These are phyloP conservation scores for Zymoseptoria passerinii DNA, from an alignment of 2,329 filamentous ascomycete species.

Conservation along the genomic window DNA sequence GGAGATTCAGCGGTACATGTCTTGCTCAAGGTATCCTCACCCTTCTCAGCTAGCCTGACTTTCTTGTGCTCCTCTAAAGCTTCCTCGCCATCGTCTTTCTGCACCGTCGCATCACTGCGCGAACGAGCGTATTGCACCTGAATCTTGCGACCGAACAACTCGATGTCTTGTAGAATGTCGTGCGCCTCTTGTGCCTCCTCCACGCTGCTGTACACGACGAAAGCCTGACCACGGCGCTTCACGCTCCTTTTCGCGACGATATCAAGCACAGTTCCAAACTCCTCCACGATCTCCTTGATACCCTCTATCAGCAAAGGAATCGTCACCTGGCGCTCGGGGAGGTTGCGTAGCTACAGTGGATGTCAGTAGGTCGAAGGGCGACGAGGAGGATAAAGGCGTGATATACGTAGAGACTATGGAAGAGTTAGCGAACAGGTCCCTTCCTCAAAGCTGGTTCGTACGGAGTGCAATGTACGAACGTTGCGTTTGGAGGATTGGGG, in stretches of 20 bases:
- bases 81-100: slow-evolving; percentile 62
- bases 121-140: slow-evolving; percentile 72
- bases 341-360: slow-evolving; percentile 58
- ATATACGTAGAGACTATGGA: slow-evolving; percentile 28
- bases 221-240: slow-evolving; percentile 90
- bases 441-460: slow-evolving; percentile 27
- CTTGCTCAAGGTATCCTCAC: slow-evolving; percentile 40
- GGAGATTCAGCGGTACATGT: slow-evolving; percentile 37
- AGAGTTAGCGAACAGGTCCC: slow-evolving; percentile 16
- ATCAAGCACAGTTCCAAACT: slow-evolving; percentile 80
- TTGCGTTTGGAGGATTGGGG: slow-evolving; percentile 27
- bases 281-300: slow-evolving; percentile 69
- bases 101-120: slow-evolving; percentile 78
- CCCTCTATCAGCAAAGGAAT: slow-evolving; percentile 65
- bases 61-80: slow-evolving; percentile 83
- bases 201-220: slow-evolving; percentile 79
- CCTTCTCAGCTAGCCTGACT: slow-evolving; percentile 78
- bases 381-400: neutral
- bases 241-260: slow-evolving; percentile 83
- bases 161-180: slow-evolving; percentile 84
- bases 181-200: slow-evolving; percentile 74
- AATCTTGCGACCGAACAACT: slow-evolving; percentile 88
- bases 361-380: neutral
- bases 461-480: slow-evolving; percentile 37
- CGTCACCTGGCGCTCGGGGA: slow-evolving; percentile 80